A percentile compares a stretch with the other conserved stretches of the same genome.
Conservation (phyloP, 306 rosid genomes). For the Corylus heterophylla region DNA sequence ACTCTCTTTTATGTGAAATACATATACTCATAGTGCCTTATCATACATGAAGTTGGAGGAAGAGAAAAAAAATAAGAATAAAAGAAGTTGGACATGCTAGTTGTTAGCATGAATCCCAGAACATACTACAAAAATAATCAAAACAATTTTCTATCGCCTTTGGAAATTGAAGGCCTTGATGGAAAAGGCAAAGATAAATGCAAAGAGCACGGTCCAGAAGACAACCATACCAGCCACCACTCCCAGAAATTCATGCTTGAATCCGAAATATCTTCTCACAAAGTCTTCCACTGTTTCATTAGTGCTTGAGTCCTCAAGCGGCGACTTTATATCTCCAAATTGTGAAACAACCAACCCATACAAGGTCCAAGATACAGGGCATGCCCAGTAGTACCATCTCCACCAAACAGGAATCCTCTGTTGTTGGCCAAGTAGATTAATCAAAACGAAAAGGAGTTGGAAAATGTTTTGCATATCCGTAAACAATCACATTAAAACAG, state of each 20-base stretch:
- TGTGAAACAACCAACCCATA: conserved; percentile 67
- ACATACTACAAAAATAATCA: neutral
- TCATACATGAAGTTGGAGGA: neutral
- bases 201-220: conserved; percentile 34
- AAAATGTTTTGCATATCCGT: neutral
- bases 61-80: neutral
- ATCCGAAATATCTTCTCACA: conserved; percentile 32
- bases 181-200: conserved; percentile 39
- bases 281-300: conserved; percentile 28
- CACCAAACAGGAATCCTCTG: conserved; percentile 81
- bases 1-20: too few relatives aligned
- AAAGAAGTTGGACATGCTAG: neutral
- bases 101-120: neutral
- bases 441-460: neutral
- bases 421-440: conserved; percentile 1
- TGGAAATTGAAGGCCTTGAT: conserved; percentile 43
- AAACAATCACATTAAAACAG: neutral
- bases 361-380: conserved; percentile 70
- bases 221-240: conserved; percentile 31
- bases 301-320: conserved; percentile 1
- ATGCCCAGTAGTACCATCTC: conserved; percentile 76
- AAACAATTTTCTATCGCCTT: conserved; percentile 20
- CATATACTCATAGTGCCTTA: too few relatives aligned
- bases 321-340: conserved; percentile 33
- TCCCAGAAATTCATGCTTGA: conserved; percentile 40